Base-by-base conservation (phyloP, 2,329 filamentous ascomycete genomes). In the Calonectria hawksworthii region DNA sequence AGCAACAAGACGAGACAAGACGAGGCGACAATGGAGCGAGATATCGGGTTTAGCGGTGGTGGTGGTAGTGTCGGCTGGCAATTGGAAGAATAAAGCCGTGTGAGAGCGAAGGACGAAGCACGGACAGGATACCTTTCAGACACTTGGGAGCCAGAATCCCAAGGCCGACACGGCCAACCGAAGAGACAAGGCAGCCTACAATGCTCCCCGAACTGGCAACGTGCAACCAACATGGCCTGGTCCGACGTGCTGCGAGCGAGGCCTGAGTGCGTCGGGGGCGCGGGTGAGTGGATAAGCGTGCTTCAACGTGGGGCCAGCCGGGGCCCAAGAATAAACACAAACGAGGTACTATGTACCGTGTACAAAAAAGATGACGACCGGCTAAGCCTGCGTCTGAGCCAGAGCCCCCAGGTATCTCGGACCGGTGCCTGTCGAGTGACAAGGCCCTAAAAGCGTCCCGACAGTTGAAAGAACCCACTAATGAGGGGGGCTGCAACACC, bases 171-270 rank as follows among this genome's bases (percentile, higher is more conserved):
- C 61, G 14, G 51, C 26, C 67, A 59, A 69, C 54, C 67, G 52
- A 28, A 23, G 52, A 52, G 59, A 52, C 63, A 66, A 38, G 47
- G 36, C 54, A 47, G 64, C 64, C 44, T 67, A 18, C 73, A 73
- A 76, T 68, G 70, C 78, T 78, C 75, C 80, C 75, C 73, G 68
- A 75, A 71, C 70, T 74, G 70, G 64, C 71, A 74, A 80, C 80
- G 78, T 80, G 77, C 75, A 77, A 80, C 78, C 79, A 59, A 64
- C n/a, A 50, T 59, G 63, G 61, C 68, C 72, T 68, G 47, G 50
- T 66, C 56, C 59, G 61, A 64, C 38, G 61, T 64, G 38, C 66
- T 73, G 72, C 72, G 72, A 73, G 72, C 66, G 66, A 73, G 71
- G 66, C 67, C 54, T 69, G 54, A 34, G 63, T 72, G 70, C 70